phyloP scores from a whole-genome alignment of 352 stramenopile genomes.

The Phytophthora tubulina region DNA sequence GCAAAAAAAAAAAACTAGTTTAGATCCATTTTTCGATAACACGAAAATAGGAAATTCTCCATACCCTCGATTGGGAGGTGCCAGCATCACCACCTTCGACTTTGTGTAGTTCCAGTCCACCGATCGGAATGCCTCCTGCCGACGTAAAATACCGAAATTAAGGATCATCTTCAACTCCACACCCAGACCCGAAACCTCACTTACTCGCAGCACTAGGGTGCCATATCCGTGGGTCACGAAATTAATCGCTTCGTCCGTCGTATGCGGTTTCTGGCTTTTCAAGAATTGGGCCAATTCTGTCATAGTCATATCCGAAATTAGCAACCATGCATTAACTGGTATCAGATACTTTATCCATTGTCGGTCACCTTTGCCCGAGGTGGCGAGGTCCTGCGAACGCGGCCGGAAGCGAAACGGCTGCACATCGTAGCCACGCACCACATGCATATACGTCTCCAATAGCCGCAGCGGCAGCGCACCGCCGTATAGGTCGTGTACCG shows the following conservation, averaged over 20 bases:
- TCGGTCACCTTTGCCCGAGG: conserved; percentile 50
- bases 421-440: conserved; percentile 49
- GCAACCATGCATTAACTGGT: background rate
- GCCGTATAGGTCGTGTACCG: conserved; percentile 75
- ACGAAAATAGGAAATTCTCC: no score
- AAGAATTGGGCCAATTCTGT: conserved; percentile 62
- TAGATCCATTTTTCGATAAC: background rate
- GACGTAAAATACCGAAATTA: background rate
- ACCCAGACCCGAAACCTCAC: background rate
- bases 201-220: conserved; percentile 68
- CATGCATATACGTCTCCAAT: conserved; percentile 59
- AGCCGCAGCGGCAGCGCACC: conserved; percentile 49
- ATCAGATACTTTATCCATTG: conserved; percentile 2
- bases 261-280: conserved; percentile 70
- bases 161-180: background rate
- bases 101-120: conserved; percentile 80
- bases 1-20: conserved; percentile 2
- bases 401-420: conserved; percentile 63
- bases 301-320: conserved; percentile 2
- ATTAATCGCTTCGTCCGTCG: conserved; percentile 60
- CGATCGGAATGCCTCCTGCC: conserved; percentile 74
- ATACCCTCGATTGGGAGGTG: conserved; percentile 75
- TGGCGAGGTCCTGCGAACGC: conserved; percentile 46
- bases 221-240: conserved; percentile 84
- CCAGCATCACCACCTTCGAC: conserved; percentile 82